Evolutionary conservation across 805 yeast genomes (phyloP), one percentile per base, ranked within the genome.

Genomic region (Metschnikowia similis): DNA sequence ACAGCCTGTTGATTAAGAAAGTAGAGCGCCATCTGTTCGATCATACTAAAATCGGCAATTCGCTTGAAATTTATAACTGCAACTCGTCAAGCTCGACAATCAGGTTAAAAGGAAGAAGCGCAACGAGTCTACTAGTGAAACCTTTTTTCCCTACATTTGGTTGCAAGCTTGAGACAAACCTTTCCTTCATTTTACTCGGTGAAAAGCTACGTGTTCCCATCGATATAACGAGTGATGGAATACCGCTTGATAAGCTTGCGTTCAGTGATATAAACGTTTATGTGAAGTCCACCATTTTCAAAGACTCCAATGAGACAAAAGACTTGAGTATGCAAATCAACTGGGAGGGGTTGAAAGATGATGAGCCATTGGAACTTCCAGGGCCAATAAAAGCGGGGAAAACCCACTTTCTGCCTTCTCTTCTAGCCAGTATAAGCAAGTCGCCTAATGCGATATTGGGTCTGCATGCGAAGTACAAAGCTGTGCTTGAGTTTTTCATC

Each of bases 301-400:
- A 55, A 32, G 50, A 51, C 10, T 54, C 41, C 36, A 42, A 41
- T 1, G 63, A 57, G 8, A 48, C 54, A 2, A 61, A 57, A 16
- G 56, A 53, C 28, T 21, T 58, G 8, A 51, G 54, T 6, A 58
- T 65, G 2, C 66, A 57, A 41, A 58, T 59, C 4, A 63, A 62
- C 47, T 73, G 76, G 76, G 64, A 67, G 21, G 54, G 45, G 6
- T 50, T 66, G 39, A 73, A 73, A 50, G 78, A 73, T 51, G 78
- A 73, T 43, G 74, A 70, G 50, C 64, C 71, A 1, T 53, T 72
- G 37, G 58, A 60, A 27, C 42, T 72, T 30, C 47, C 54, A 4
- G 51, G 51, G 1, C 47, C 60, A 4, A 53, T 55, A 1, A 48
- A 47, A n/a, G 37, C 45, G 1, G 54, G 45, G 1, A 48, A 48